A percentile compares a stretch with the other conserved stretches of the same genome.
Evolutionary conservation across 1,284 basidiomycete species (phyloP).

Genomic region (Ceratobasidium sp.): DNA sequence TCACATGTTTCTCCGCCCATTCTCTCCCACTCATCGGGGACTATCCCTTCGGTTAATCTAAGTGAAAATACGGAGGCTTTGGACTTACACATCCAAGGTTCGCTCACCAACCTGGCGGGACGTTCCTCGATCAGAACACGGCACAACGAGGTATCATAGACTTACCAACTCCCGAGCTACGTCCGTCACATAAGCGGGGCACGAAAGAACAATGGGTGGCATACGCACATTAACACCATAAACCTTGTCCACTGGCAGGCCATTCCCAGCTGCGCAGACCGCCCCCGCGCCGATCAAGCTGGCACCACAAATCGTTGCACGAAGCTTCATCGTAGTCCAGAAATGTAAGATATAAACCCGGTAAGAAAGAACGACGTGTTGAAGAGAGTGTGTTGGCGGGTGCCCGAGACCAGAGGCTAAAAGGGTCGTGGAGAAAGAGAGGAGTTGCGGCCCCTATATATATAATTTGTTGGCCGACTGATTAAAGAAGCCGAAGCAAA

Average conservation of each 20-base stretch:
- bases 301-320: not conserved
- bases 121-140: not conserved
- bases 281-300: slow-evolving; percentile 15
- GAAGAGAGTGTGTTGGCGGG: not conserved
- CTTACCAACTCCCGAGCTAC: slow-evolving; percentile 51
- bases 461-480: too few relatives aligned
- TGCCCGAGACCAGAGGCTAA: too few relatives aligned
- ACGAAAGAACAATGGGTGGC: not conserved
- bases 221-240: slow-evolving; percentile 67
- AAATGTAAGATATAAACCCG: not conserved
- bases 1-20: slow-evolving; percentile 72
- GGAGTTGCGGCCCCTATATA: too few relatives aligned
- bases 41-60: not conserved
- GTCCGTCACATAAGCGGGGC: not conserved
- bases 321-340: slow-evolving; percentile 16
- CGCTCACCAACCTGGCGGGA: slow-evolving; percentile 64
- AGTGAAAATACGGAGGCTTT: not conserved
- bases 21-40: slow-evolving; percentile 69
- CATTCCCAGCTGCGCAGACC: slow-evolving; percentile 6
- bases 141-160: not conserved
- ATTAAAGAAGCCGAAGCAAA: too few relatives aligned
- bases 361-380: not conserved
- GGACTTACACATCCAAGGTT: slow-evolving; percentile 69
- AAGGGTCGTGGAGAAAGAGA: too few relatives aligned
- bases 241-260: slow-evolving; percentile 58